These are phyloP conservation scores for Cicer bijugum DNA, from an alignment of 306 rosid species.

Conservation along the genomic window DNA sequence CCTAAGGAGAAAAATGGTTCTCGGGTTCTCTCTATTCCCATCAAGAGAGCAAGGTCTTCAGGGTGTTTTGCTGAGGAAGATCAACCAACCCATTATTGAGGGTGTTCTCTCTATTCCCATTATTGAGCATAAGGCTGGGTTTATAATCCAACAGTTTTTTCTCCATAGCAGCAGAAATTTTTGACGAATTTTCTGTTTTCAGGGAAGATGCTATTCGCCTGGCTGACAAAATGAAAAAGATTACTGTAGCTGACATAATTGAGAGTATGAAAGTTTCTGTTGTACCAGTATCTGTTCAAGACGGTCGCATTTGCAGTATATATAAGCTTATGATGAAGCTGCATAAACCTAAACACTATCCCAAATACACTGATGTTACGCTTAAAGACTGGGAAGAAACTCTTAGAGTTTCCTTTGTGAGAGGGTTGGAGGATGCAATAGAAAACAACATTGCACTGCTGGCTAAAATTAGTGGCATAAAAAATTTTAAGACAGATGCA, in stretches of 20 bases:
- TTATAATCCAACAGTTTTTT: too few relatives aligned
- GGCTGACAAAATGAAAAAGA: conserved; percentile 78
- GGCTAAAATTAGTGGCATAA: conserved; percentile 76
- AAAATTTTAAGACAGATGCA: conserved; percentile 45
- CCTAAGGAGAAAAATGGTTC: too few relatives aligned
- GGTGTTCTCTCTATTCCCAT: too few relatives aligned
- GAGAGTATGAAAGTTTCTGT: conserved; percentile 73
- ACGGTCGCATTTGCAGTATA: conserved; percentile 61
- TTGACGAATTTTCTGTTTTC: conserved; percentile 45
- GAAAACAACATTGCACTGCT: conserved; percentile 63
- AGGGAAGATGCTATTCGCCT: conserved; percentile 71
- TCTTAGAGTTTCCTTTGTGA: conserved; percentile 60
- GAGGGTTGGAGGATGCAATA: conserved; percentile 82
- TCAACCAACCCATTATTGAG: too few relatives aligned
- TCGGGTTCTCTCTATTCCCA: too few relatives aligned
- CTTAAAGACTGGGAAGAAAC: conserved; percentile 70
- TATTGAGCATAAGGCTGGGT: too few relatives aligned
- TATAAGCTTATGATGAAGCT: conserved; percentile 78
- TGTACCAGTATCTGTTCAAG: conserved; percentile 52
- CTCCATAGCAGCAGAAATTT: neutral
- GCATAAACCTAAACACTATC: conserved; percentile 68
- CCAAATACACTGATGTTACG: conserved; percentile 53
- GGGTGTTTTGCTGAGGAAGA: too few relatives aligned
- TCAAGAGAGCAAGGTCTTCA: too few relatives aligned
- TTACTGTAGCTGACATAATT: conserved; percentile 85